These are phyloP conservation scores for Sporothrix dimorphospora DNA, from an alignment of 2,329 filamentous ascomycete genomes.

Conservation along the genomic window DNA sequence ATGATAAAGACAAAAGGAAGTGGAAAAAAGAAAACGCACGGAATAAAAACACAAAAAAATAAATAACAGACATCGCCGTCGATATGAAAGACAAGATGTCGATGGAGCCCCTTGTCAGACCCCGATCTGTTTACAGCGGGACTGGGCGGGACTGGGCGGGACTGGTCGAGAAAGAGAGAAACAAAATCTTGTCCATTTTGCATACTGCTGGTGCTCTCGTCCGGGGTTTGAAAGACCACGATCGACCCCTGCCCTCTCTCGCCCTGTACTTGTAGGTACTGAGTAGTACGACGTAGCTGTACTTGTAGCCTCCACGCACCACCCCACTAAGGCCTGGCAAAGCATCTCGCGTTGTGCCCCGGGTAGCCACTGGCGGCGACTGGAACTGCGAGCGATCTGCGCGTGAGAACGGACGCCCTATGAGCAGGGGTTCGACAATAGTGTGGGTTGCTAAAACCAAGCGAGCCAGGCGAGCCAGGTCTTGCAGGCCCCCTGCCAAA, in stretches of 20 bases:
- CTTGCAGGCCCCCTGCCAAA: not conserved
- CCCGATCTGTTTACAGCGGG: not conserved
- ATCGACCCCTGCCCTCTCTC: not conserved
- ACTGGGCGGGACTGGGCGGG: too few relatives aligned
- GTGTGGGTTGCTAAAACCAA: not conserved
- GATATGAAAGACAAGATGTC: slow-evolving; percentile 7
- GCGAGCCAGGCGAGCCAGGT: too few relatives aligned
- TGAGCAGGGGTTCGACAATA: not conserved
- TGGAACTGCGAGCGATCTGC: not conserved
- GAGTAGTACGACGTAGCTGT: too few relatives aligned
- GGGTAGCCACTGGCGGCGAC: not conserved
- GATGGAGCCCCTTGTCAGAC: slow-evolving; percentile 11
- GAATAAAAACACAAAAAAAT: not conserved
- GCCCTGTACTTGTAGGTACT: too few relatives aligned
- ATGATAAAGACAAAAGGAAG: not conserved
- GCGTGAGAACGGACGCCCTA: slow-evolving; percentile 12
- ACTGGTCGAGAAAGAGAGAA: too few relatives aligned
- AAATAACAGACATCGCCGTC: not conserved
- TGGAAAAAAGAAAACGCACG: not conserved
- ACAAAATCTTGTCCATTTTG: too few relatives aligned
- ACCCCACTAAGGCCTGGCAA: not conserved
- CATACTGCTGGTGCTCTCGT: too few relatives aligned
- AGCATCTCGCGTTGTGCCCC: not conserved
- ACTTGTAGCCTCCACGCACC: not conserved
- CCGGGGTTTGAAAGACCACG: not conserved